phyloP scores from a whole-genome alignment of 129 eudicot species.

The Oenanthe sinensis region DNA sequence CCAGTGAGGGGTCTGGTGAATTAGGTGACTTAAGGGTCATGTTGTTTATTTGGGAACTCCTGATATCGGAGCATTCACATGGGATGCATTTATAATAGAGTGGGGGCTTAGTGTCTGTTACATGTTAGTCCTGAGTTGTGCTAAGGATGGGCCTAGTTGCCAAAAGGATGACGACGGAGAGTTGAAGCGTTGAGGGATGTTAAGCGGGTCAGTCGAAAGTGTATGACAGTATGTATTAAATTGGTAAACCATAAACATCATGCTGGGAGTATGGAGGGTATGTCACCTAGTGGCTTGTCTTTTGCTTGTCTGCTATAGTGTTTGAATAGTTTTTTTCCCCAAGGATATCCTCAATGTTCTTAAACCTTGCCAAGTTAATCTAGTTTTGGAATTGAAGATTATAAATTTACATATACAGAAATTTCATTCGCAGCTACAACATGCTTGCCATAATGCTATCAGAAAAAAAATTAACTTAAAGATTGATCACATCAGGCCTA shows the following conservation, averaged over 20 bases:
- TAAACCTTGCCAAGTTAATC: constrained; percentile 1
- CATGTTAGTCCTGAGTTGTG: not conserved
- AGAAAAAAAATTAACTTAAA: not conserved
- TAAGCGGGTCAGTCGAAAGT: not conserved
- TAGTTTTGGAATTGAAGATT: not conserved
- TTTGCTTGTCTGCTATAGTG: not conserved
- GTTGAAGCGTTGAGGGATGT: not conserved
- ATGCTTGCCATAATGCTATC: constrained; percentile 3
- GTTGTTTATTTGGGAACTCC: not conserved
- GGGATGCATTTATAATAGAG: not conserved
- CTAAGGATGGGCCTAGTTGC: not conserved
- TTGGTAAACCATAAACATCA: not conserved
- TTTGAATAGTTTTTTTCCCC: not conserved
- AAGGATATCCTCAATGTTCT: not conserved
- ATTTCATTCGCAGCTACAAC: not conserved
- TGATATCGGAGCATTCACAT: not conserved
- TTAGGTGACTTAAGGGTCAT: not conserved
- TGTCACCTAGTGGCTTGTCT: not conserved
- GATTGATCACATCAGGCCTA: constrained; percentile 46
- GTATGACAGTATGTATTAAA: not conserved
- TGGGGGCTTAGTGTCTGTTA: not conserved
- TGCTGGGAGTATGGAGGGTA: not conserved
- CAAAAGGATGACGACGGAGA: not conserved
- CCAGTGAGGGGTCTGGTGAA: not conserved
- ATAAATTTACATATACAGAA: not conserved